A percentile compares a stretch with the other conserved stretches of the same genome.
Evolutionary conservation across 202 grass and related monocot genomes (phyloP).

Genomic region (Dendrocalamus latiflorus): DNA sequence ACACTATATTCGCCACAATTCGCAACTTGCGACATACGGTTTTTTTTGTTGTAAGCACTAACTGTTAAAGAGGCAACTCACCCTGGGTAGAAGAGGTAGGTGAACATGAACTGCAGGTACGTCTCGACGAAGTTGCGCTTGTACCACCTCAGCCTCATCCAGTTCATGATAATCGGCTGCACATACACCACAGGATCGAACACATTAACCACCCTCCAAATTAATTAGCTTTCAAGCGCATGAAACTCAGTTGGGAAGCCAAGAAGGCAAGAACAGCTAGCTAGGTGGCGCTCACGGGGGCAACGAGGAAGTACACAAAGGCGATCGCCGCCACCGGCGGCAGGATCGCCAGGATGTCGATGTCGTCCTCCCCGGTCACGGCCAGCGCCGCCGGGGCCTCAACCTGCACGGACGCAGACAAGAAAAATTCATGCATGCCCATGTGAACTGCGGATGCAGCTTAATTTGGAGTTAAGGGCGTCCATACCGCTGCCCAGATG

Average conservation of each 20-base stretch:
- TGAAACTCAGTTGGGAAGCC: neutral
- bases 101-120: conserved; percentile 88
- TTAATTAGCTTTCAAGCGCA: neutral
- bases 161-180: conserved; percentile 95
- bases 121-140: conserved; percentile 80
- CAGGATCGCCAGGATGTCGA: conserved; percentile 67
- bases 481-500: conserved; percentile 56
- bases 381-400: conserved; percentile 67
- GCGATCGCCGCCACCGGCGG: conserved; percentile 47
- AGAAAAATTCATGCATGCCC: neutral
- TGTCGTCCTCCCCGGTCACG: conserved; percentile 80
- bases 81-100: conserved; percentile 80
- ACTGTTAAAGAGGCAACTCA: conserved; percentile 37
- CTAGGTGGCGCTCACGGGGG: conserved; percentile 28
- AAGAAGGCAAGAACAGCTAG: neutral
- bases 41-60: neutral
- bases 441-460: neutral
- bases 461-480: neutral
- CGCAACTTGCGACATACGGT: neutral
- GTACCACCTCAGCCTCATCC: conserved; percentile 86
- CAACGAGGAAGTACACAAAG: conserved; percentile 61
- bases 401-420: conserved; percentile 28
- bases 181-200: conserved; percentile 13
- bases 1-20: too few species aligned
- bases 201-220: neutral